Evolutionary conservation across 495 filamentous ascomycete species (phyloP).

Genomic region (Corynascus novoguineensis): DNA sequence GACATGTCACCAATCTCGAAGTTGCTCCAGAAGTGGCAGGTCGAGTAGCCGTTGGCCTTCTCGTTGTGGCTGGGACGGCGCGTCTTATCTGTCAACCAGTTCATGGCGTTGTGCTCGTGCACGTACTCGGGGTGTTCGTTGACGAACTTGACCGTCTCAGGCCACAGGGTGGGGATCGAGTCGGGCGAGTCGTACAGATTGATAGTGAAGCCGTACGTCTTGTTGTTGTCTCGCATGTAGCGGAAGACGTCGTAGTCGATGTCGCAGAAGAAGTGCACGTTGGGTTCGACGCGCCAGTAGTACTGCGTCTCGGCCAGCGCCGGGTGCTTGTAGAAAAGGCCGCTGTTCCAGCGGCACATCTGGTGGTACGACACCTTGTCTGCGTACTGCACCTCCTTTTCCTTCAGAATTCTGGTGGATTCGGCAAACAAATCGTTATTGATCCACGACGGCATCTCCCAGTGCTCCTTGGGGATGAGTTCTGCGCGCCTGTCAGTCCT

Average conservation of each 20-base stretch:
- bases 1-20: conserved; percentile 96
- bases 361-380: conserved; percentile 88
- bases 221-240: conserved; percentile 95
- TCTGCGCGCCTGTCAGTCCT: conserved; percentile 46
- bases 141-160: conserved; percentile 84
- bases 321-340: conserved; percentile 95
- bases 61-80: conserved; percentile 73
- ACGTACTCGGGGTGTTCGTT: conserved; percentile 77
- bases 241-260: conserved; percentile 98
- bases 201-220: conserved; percentile 98
- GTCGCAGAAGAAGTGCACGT: conserved; percentile 99
- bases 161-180: conserved; percentile 88
- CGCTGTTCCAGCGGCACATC: conserved; percentile 99
- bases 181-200: conserved; percentile 89
- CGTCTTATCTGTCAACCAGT: conserved; percentile 75
- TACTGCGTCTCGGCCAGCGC: conserved; percentile 75
- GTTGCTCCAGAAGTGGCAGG: conserved; percentile 99
- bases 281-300: conserved; percentile 99
- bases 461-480: conserved; percentile 87
- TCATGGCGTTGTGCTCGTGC: conserved; percentile 74
- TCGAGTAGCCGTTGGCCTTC: conserved; percentile 86
- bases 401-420: conserved; percentile 74
- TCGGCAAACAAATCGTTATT: conserved; percentile 78
- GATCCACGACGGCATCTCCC: conserved; percentile 90
- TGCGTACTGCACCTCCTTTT: conserved; percentile 84